Base-by-base conservation (phyloP, 768 basidiomycete genomes). In the Rickenella mellea region DNA sequence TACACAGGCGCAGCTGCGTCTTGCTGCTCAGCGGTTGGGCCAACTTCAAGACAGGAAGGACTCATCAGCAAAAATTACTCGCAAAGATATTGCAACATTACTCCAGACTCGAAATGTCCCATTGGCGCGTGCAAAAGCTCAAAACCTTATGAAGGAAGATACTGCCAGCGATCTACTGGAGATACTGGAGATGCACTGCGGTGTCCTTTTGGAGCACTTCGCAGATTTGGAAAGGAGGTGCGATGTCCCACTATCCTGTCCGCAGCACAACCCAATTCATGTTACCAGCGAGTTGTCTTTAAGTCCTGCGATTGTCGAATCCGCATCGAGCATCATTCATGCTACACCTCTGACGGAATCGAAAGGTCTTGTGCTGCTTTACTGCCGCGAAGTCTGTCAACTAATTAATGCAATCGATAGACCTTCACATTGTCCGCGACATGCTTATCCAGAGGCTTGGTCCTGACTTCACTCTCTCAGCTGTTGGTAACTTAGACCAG, bases 21-120 rank as follows among this genome's bases (percentile, higher is more conserved):
- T 73, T 20, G 71, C 83, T 6, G 73, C 74, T 35, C 78, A 82
- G 48, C 69, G 70, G 39, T 66, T 88, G 22, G 78, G 78, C 15
- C 82, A 86, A 50, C 56, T 83, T 14, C 81, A 83, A 53, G 76
- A 78, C 47, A 76, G 74, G 57, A 74, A 79, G 45, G 80, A 85
- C 48, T 74, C 81, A 5, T 69, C 78, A 52, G 71, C 69, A 2
- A 70, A 68, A 27, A 74, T 83, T 32, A 74, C 71, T 15, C 70
- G 80, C 50, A 69, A 69, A 48, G 83, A 86, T 55, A 79, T 88
- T 44, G 76, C 81, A 5, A 78, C 72, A 10, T 59, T 80, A 14
- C 65, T 88, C 30, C 70, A 73, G 39, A 74, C 80, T 48, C 71
- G 72, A 28, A 74, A 81, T 41, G 61, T 81, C 40, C 65, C 64